These are phyloP conservation scores for Acer yangbiense DNA, from an alignment of 345 rosid genomes.

Conservation along the genomic window DNA sequence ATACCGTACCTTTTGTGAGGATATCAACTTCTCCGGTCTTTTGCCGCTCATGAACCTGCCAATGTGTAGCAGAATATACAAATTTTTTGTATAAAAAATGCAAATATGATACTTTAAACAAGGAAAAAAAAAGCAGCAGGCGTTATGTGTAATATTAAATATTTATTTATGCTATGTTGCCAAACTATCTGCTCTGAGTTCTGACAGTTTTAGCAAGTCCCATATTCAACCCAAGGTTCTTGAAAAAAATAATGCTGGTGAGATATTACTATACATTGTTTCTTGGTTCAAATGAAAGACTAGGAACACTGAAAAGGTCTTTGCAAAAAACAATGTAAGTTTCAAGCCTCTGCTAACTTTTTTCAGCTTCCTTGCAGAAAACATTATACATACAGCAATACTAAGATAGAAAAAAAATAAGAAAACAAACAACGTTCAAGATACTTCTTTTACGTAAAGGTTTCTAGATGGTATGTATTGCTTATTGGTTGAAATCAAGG, in stretches of 20 bases:
- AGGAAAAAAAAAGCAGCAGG: background rate
- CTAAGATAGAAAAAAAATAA: background rate
- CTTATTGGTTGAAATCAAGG: background rate
- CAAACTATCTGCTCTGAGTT: background rate
- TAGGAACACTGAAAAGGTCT: background rate
- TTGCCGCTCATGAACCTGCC: conserved; percentile 42
- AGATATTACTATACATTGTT: too few relatives aligned
- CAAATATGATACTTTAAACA: background rate
- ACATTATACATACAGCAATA: too few relatives aligned
- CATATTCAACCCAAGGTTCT: too few relatives aligned
- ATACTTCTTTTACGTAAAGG: background rate
- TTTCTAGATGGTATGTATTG: background rate
- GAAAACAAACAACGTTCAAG: background rate
- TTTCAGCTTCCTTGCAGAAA: too few relatives aligned
- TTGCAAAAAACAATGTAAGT: background rate
- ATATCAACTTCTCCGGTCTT: conserved; percentile 33
- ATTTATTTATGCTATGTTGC: background rate
- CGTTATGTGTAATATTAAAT: background rate
- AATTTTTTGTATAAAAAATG: background rate
- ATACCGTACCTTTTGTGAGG: conserved; percentile 50
- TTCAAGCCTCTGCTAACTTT: too few relatives aligned
- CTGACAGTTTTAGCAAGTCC: too few relatives aligned
- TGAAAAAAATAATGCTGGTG: background rate
- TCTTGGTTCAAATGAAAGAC: background rate
- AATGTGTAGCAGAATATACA: background rate